phyloP scores from a whole-genome alignment of 495 filamentous ascomycete genomes.

The Daldinia concentrica region DNA sequence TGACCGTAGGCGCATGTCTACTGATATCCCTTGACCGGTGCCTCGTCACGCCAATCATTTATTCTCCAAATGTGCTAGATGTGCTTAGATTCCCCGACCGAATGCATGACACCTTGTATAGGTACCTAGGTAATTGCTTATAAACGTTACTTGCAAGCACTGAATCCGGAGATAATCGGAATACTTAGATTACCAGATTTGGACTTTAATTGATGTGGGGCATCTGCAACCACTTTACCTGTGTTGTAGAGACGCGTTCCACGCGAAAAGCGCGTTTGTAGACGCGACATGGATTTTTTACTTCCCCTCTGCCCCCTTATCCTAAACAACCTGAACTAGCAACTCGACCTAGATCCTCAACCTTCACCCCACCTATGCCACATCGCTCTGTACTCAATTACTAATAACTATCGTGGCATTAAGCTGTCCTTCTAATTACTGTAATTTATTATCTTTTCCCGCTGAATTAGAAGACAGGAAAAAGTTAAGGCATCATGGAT shows the following conservation, averaged over 20 bases:
- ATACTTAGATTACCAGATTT: constrained; percentile 14
- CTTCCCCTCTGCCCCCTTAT: constrained; percentile 31
- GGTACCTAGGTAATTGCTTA: no score
- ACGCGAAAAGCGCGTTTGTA: constrained; percentile 39
- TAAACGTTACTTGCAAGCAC: no score
- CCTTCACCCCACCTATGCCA: constrained; percentile 10
- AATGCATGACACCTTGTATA: not conserved
- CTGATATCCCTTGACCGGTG: constrained; percentile 26
- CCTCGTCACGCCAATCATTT: constrained; percentile 31
- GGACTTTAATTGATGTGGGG: constrained; percentile 35
- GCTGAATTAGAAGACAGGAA: not conserved
- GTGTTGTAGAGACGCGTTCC: constrained; percentile 9
- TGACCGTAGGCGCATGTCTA: not conserved
- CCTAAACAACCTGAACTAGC: constrained; percentile 20
- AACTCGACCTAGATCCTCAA: not conserved
- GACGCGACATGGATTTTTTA: constrained; percentile 40
- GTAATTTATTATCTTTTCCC: not conserved
- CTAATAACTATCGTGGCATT: not conserved
- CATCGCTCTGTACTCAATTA: not conserved
- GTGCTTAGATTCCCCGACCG: constrained; percentile 1
- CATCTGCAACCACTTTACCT: constrained; percentile 33
- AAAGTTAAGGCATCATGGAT: constrained; percentile 66
- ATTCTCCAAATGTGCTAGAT: not conserved
- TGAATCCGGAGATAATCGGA: constrained; percentile 40
- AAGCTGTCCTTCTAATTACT: not conserved